phyloP scores from a whole-genome alignment of 2,329 filamentous ascomycete species.

The Aspergillus hiratsukae region DNA sequence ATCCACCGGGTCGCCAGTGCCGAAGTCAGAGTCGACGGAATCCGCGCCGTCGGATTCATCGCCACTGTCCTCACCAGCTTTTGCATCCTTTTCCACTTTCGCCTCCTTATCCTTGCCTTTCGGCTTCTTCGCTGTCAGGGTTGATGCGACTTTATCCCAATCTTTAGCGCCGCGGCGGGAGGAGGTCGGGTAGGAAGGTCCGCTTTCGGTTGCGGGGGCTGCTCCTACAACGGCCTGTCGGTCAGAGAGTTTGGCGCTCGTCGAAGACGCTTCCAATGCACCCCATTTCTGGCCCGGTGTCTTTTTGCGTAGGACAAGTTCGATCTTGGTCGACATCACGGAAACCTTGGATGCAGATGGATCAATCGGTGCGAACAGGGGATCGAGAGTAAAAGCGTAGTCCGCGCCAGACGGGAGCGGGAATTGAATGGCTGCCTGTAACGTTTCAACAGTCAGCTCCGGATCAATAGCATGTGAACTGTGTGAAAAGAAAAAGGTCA shows the following conservation, averaged over 20 bases:
- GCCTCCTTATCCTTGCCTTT: constrained; percentile 27
- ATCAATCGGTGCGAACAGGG: constrained; percentile 65
- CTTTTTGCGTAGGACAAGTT: constrained; percentile 68
- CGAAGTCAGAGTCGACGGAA: constrained; percentile 40
- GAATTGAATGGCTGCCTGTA: constrained; percentile 55
- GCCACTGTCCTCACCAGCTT: constrained; percentile 33
- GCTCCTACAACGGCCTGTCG: constrained; percentile 11
- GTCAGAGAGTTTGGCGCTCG: constrained; percentile 18
- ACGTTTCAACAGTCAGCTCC: constrained; percentile 5
- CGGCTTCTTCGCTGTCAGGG: constrained; percentile 40
- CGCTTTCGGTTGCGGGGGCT: constrained; percentile 23
- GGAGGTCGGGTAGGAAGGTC: constrained; percentile 76
- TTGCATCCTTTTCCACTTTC: constrained; percentile 19
- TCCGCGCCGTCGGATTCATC: constrained; percentile 54
- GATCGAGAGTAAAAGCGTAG: constrained; percentile 60
- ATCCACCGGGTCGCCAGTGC: constrained; percentile 62
- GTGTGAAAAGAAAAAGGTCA: constrained; percentile 14
- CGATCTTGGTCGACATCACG: constrained; percentile 74
- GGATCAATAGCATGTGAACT: constrained; percentile 13
- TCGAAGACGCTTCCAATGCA: constrained; percentile 48
- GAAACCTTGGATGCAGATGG: constrained; percentile 55
- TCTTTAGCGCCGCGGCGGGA: constrained; percentile 79
- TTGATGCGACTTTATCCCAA: constrained; percentile 74
- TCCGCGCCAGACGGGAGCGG: constrained; percentile 50
- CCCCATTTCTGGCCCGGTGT: constrained; percentile 65